Evolutionary conservation across 139 green algal genomes (phyloP), one percentile per base, ranked within the genome.

Genomic region (Zygnema cylindricum): DNA sequence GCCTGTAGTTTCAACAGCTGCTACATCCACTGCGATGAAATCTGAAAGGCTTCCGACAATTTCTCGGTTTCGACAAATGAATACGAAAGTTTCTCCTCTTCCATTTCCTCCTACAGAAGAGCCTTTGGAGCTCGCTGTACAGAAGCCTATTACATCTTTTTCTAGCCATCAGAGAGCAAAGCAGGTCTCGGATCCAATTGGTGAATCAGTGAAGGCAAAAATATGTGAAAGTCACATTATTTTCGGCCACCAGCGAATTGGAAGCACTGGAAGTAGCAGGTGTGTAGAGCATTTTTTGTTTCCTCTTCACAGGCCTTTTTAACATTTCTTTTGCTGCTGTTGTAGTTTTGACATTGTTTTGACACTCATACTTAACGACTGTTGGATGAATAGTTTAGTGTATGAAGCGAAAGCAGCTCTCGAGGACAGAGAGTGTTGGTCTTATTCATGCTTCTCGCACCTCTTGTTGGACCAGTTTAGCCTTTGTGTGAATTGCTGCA

Each of bases 91-190:
- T 63, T 16, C 16, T 16, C 49, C 49, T 63, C 49, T 63, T 63
- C n/a, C n/a, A n/a, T n/a, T n/a, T n/a, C n/a, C n/a, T n/a, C 49
- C 49, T 79, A 25, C 11, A 79, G 71, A 79, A 79, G 71, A 79
- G 43, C 7, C 43, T 63, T 16, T 25, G 7, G 49, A 63, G 49
- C 7, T 16, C 49, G 49, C 49, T 63, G 49, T 25, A 7, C n/a
- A n/a, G n/a, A 63, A 63, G 49, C 49, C 49, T 63, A 16, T 16
- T 63, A 25, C 49, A 7, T 63, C 49, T 25, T 63, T 63, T 16
- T 16, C 49, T 7, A 63, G 49, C 49, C 49, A 63, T 7, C 49
- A 63, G 7, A 7, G 77, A 55, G n/a, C 77, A 35, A 84, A 84
- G 77, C 35, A 49, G 33, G 77, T 84, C 22, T 54, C 77, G 22